Evolutionary conservation across 2,329 filamentous ascomycete species (phyloP), one percentile per base, ranked within the genome.

Genomic region (Penicillium digitatum): DNA sequence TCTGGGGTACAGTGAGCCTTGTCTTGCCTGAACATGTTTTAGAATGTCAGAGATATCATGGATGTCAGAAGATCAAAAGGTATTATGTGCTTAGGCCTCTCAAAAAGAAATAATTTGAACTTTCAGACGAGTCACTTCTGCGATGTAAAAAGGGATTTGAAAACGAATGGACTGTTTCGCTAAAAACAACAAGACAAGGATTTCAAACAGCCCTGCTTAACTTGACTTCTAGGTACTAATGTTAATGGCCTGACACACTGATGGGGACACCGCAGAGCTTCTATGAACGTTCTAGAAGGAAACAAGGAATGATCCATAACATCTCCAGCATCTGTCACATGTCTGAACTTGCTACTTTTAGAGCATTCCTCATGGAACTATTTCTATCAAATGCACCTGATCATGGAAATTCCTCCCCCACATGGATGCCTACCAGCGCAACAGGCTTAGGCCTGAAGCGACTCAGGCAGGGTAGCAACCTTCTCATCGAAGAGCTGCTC

Each of bases 401-500:
- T 60, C 60, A 56, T 57, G 47, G 52, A 34, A 48, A 49, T 50
- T 56, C 43, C 32, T 58, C 52, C 24, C n/a, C 12, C 24, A 26
- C 34, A 27, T 27, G 48, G 18, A 18, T n/a, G 5, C 29, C 27
- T 39, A 47, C 29, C 32, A 29, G 34, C 22, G 24, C 42, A 12
- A 16, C 20, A 27, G 5, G 32, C 35, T 56, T 59, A 65, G 47
- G 51, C 46, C 40, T 61, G 61, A 49, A 67, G 39, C 9, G 62
- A 62, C 56, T 62, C 75, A 1, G 88, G 87, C 61, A 93, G 74
- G 12, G 82, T 86, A 38, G 82, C 81, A 44, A 92, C 88, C 82
- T 94, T 94, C 61, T 93, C 84, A 59, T 88, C 77, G 78, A 93
- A 96, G 52, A 95, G 78, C 76, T 89, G 87, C 78, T 95, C 86